Evolutionary conservation across 2,329 filamentous ascomycete species (phyloP), one percentile per base, ranked within the genome.

Genomic region (Microdochium nivale): DNA sequence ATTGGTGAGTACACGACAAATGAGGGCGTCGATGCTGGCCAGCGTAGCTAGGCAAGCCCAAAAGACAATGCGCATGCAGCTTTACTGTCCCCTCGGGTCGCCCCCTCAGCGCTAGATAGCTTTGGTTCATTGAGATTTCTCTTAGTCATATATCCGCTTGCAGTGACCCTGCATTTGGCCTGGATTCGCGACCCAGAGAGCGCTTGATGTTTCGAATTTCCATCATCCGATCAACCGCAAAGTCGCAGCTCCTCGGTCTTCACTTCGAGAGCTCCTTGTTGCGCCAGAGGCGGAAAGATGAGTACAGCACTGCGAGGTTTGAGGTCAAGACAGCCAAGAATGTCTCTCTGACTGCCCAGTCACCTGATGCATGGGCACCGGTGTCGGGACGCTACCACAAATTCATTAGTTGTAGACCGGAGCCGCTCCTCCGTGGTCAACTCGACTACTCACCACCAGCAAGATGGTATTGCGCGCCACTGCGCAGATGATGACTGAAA

Each of bases 331-430:
- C 49, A 19, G 51, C 40, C 10, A 52, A 32, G 23, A 53, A 55
- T 14, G 52, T 51, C 25, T 55, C 52, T 9, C 53, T 46, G 19
- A 47, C 51, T 2, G 51, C 49, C 53, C 53, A 55, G 7, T 16
- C 33, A 9, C 40, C 51, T 10, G 53, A 51, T 8, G 51, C 27
- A 23, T 46, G 40, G 5, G 53, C 49, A 21, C 52, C 49, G 16
- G 48, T 44, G 30, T 30, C 25, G 2, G 51, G 33, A 37, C 52
- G 47, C 53, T 54, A 35, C 23, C 19, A 37, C n/a, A 14, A 10
- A 7, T 43, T 27, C 21, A 16, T 25, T 50, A 27, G 19, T 27
- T 10, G 9, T 30, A 35, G 9, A 19, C 7, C 35, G 14, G 19
- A 40, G n/a, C n/a, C n/a, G n/a, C n/a, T n/a, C n/a, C n/a, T n/a